These are phyloP conservation scores for Syzygium aromaticum DNA, from an alignment of 345 rosid genomes.

Conservation along the genomic window DNA sequence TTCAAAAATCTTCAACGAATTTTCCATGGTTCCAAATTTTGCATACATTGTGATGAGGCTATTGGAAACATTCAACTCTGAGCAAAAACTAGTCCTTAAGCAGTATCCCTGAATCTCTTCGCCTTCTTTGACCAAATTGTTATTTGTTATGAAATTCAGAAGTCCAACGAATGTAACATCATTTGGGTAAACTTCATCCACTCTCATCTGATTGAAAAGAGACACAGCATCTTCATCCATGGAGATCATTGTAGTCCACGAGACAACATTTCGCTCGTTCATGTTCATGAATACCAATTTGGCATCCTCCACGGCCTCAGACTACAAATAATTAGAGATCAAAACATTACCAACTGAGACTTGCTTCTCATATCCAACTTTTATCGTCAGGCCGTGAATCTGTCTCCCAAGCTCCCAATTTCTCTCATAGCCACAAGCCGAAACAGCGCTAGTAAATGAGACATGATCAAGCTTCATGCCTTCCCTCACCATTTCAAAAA, in stretches of 20 bases:
- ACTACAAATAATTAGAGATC: conserved; percentile 66
- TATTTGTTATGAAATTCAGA: conserved; percentile 40
- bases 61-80: conserved; percentile 48
- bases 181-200: conserved; percentile 38
- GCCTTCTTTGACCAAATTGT: conserved; percentile 45
- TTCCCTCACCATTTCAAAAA: conserved; percentile 49
- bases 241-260: too few species aligned
- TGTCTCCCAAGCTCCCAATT: conserved; percentile 63
- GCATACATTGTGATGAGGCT: conserved; percentile 87
- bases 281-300: too few species aligned
- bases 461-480: conserved; percentile 76
- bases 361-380: conserved; percentile 53
- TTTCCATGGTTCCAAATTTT: conserved; percentile 47
- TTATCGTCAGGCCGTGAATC: conserved; percentile 64
- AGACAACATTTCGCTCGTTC: too few species aligned
- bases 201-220: too few species aligned
- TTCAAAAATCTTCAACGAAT: conserved; percentile 46
- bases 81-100: conserved; percentile 36
- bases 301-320: conserved; percentile 14
- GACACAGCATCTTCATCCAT: too few species aligned
- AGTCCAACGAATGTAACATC: conserved; percentile 66
- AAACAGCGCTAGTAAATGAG: conserved; percentile 59
- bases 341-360: conserved; percentile 59
- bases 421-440: conserved; percentile 66
- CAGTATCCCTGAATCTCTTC: conserved; percentile 54